A percentile compares a stretch with the other conserved stretches of the same genome.
Conservation (phyloP, 2,329 filamentous ascomycete genomes). For the Raffaelea arxii region DNA sequence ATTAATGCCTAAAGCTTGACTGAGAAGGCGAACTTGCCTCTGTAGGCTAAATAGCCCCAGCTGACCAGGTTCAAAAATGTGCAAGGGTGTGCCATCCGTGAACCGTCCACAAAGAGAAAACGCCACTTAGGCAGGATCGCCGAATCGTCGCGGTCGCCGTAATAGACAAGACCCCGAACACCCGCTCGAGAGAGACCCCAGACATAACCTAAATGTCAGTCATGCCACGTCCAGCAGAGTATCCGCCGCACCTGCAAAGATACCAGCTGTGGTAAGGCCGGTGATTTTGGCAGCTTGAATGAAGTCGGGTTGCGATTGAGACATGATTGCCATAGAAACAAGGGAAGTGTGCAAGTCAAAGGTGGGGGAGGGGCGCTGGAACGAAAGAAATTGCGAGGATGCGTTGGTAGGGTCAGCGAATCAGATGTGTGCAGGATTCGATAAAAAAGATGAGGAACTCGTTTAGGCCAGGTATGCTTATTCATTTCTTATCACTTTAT, state of each 20-base stretch:
- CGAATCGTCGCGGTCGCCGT: not conserved
- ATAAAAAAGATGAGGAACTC: too few relatives aligned
- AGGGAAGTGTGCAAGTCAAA: too few relatives aligned
- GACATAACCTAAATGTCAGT: not conserved
- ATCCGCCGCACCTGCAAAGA: not conserved
- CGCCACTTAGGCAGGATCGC: constrained; percentile 1
- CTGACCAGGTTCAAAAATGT: not conserved
- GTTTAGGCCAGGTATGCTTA: too few relatives aligned
- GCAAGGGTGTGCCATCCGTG: not conserved
- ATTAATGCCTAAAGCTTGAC: too few relatives aligned
- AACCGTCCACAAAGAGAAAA: constrained; percentile 1
- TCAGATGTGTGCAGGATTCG: too few relatives aligned
- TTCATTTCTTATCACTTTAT: too few relatives aligned
- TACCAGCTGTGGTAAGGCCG: not conserved
- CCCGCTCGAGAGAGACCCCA: constrained; percentile 1
- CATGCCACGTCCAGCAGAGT: not conserved
- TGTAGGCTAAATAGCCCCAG: not conserved
- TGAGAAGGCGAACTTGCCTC: not conserved
- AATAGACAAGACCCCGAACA: not conserved
- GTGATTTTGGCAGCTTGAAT: not conserved
- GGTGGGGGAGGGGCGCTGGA: too few relatives aligned
- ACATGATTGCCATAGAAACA: too few relatives aligned
- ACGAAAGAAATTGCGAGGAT: too few relatives aligned
- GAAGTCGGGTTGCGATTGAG: too few relatives aligned
- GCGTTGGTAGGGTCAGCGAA: too few relatives aligned